A percentile compares a stretch with the other conserved stretches of the same genome.
phyloP scores from a whole-genome alignment of 2,329 filamentous ascomycete genomes.

The Microsporum audouinii region DNA sequence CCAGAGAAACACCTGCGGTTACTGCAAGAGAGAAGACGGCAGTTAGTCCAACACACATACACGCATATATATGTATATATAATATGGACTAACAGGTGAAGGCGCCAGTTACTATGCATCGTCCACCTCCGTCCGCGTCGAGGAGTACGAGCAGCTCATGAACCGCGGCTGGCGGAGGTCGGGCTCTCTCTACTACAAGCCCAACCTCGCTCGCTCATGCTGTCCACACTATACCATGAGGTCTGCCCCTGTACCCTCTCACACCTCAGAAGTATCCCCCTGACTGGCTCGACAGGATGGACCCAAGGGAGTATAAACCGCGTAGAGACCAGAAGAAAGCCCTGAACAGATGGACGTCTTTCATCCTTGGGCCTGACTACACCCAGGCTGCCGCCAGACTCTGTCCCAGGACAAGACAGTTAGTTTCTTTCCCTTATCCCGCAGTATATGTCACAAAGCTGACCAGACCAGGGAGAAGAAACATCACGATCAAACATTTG shows the following conservation, averaged over 20 bases:
- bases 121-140: slow-evolving; percentile 33
- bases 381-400: slow-evolving; percentile 35
- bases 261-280: neutral
- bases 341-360: slow-evolving; percentile 39
- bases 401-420: slow-evolving; percentile 36
- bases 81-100: slow-evolving; percentile 14
- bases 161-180: slow-evolving; percentile 42
- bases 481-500: slow-evolving; percentile 33
- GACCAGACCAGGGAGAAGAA: slow-evolving; percentile 31
- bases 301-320: slow-evolving; percentile 34
- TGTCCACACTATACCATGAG: slow-evolving; percentile 66
- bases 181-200: slow-evolving; percentile 40
- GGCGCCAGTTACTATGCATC: slow-evolving; percentile 38
- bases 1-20: slow-evolving; percentile 38
- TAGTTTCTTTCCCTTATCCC: slow-evolving; percentile 14
- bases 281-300: slow-evolving; percentile 23
- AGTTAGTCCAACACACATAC: slow-evolving; percentile 33
- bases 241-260: slow-evolving; percentile 16
- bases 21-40: slow-evolving; percentile 37
- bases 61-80: neutral
- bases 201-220: slow-evolving; percentile 60
- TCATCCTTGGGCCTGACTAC: slow-evolving; percentile 38
- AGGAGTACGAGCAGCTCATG: slow-evolving; percentile 39
- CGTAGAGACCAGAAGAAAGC: slow-evolving; percentile 37
- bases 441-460: neutral